Percentiles rank a stretch among this genome's conserved stretches.
Evolutionary conservation across 108 stramenopile genomes (phyloP).

Genomic region (Pelagomonas calceolata): DNA sequence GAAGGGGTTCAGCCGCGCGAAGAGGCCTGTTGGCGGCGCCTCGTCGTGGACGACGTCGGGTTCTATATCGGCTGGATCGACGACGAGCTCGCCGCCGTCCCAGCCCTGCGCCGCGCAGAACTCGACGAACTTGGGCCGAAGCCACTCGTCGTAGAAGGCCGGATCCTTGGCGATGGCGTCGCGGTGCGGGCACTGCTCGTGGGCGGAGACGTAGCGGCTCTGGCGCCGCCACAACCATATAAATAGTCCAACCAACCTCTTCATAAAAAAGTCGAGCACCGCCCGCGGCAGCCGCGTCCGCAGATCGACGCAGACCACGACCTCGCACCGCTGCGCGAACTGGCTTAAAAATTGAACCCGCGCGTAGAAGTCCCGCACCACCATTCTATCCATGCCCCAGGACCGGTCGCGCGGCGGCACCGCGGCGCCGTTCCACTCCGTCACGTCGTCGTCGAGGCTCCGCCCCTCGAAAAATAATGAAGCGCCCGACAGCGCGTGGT

Average conservation of each 20-base stretch:
- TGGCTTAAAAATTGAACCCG: neutral
- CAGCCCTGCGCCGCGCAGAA: neutral
- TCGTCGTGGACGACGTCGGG: no score
- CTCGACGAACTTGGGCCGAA: neutral
- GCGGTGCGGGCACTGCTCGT: neutral
- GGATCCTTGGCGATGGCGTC: neutral
- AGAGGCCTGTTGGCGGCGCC: no score
- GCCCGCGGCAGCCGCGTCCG: neutral
- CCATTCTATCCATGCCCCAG: neutral
- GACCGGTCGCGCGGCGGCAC: neutral
- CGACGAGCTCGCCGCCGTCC: neutral
- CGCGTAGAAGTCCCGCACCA: neutral
- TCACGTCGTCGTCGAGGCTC: neutral
- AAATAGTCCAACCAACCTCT: neutral
- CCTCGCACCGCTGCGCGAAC: neutral
- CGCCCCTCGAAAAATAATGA: neutral
- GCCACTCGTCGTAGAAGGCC: neutral
- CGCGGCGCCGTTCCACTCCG: neutral
- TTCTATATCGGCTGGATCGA: no score
- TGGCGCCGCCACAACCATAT: neutral
- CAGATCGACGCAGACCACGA: neutral
- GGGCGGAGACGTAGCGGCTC: neutral
- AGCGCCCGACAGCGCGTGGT: neutral
- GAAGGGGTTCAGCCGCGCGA: no score
- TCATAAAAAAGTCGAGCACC: neutral